phyloP scores from a whole-genome alignment of 371 early-diverging fungal genomes.

The Coemansia sp. region DNA sequence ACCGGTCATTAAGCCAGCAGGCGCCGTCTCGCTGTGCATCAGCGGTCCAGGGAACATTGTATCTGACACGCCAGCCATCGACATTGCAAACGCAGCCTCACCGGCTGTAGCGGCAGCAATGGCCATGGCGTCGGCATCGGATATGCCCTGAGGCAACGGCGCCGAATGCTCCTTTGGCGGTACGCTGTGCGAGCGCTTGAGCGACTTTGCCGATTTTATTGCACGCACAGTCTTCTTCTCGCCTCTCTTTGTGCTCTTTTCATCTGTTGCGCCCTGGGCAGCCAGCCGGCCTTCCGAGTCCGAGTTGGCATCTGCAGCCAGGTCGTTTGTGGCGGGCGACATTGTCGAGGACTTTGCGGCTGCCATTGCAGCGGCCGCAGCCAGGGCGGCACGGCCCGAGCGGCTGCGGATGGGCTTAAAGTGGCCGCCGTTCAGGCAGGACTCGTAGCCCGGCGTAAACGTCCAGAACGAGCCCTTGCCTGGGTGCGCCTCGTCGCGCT shows the following conservation, averaged over 20 bases:
- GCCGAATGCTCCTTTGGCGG: constrained; percentile 44
- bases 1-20: constrained; percentile 15
- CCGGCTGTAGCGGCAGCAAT: constrained; percentile 14
- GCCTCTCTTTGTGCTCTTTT: constrained; percentile 13
- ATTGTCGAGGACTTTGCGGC: constrained; percentile 13
- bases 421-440: constrained; percentile 50
- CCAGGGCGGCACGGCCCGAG: constrained; percentile 46
- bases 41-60: constrained; percentile 9
- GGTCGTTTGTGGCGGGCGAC: background rate
- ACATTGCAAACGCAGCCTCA: background rate
- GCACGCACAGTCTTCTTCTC: constrained; percentile 40
- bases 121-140: constrained; percentile 3
- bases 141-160: constrained; percentile 11
- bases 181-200: constrained; percentile 52
- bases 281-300: constrained; percentile 14
- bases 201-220: constrained; percentile 42
- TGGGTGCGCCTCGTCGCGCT: constrained; percentile 63
- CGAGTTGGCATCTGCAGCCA: constrained; percentile 16
- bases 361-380: constrained; percentile 44
- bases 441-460: constrained; percentile 52
- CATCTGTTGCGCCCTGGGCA: background rate
- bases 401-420: constrained; percentile 54
- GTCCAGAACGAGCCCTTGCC: constrained; percentile 70
- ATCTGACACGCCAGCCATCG: constrained; percentile 13
- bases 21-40: constrained; percentile 27